A percentile compares a stretch with the other conserved stretches of the same genome.
These are phyloP conservation scores for Pseudonitzschia delicatissima DNA, from an alignment of 108 stramenopile genomes.

Conservation along the genomic window DNA sequence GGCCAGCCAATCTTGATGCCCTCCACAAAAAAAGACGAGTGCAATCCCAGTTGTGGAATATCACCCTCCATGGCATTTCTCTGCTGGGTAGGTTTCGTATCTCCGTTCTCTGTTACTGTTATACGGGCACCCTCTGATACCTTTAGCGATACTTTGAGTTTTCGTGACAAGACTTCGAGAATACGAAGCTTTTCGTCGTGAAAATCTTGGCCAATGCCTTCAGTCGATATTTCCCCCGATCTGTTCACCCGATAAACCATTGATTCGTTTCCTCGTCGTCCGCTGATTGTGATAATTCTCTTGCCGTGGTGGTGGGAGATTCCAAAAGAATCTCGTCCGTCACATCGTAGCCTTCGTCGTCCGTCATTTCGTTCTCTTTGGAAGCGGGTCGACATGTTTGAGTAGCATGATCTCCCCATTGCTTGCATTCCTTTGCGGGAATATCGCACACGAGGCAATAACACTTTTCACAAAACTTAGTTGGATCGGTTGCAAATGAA, in stretches of 20 bases:
- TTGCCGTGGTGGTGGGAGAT: not conserved
- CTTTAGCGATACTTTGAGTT: not conserved
- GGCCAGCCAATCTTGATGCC: conserved; percentile 76
- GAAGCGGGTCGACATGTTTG: not conserved
- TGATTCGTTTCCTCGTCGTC: too few relatives aligned
- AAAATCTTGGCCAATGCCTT: too few relatives aligned
- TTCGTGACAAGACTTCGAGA: not conserved
- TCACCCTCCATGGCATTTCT: conserved; percentile 57
- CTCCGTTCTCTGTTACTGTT: not conserved
- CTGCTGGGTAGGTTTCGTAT: not conserved
- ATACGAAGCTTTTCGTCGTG: not conserved
- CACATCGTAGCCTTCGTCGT: not conserved
- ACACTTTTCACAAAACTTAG: conserved; percentile 55
- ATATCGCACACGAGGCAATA: conserved; percentile 64
- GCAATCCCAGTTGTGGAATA: conserved; percentile 46
- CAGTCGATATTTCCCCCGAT: too few relatives aligned
- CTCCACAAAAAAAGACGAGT: conserved; percentile 56
- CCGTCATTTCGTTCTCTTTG: too few relatives aligned
- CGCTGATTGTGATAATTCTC: not conserved
- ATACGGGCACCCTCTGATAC: conserved; percentile 6
- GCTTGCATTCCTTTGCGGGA: conserved; percentile 36
- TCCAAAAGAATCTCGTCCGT: conserved; percentile 3
- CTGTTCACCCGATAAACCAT: too few relatives aligned
- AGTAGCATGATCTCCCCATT: conserved; percentile 45
- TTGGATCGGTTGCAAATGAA: conserved; percentile 22